Conservation (phyloP, 1,139 yeast species). For the Kurtzmaniella quercitrusa region DNA sequence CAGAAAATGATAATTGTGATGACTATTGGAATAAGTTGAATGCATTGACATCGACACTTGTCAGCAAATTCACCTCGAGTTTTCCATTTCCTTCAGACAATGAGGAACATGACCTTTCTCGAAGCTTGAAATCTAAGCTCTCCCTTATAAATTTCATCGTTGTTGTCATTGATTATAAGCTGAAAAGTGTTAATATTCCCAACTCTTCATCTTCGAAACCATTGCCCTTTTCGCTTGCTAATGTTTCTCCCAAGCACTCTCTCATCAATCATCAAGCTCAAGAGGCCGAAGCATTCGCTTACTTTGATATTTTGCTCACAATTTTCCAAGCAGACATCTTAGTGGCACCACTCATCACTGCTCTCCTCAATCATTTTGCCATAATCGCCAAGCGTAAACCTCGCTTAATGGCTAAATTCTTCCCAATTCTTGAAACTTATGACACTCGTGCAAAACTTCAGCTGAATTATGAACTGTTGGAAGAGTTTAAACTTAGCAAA, state of each 20-base stretch:
- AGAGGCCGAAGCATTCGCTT: conserved; percentile 69
- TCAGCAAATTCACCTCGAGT: conserved; percentile 29
- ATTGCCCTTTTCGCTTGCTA: conserved; percentile 26
- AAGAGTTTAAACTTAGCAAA: conserved; percentile 37
- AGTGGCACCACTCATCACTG: conserved; percentile 52
- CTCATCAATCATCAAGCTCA: conserved; percentile 52
- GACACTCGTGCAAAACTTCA: conserved; percentile 38
- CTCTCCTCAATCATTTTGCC: conserved; percentile 51
- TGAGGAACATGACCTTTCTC: conserved; percentile 44
- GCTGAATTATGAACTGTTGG: conserved; percentile 44
- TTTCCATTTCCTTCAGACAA: conserved; percentile 49
- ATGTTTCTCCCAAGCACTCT: conserved; percentile 64
- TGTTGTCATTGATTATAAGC: conserved; percentile 66
- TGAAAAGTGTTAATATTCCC: conserved; percentile 28
- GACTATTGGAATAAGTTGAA: conserved; percentile 41
- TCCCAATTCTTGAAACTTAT: conserved; percentile 34
- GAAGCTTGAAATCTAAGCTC: conserved; percentile 55
- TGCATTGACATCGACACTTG: conserved; percentile 37
- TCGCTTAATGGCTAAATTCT: conserved; percentile 43
- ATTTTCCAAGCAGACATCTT: conserved; percentile 54
- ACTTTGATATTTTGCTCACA: conserved; percentile 62
- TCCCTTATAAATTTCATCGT: conserved; percentile 72
- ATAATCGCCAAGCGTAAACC: conserved; percentile 55
- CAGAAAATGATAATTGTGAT: conserved; percentile 41
- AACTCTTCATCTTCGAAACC: conserved; percentile 7